A percentile compares a stretch with the other conserved stretches of the same genome.
Evolutionary conservation across 805 yeast species (phyloP).

Genomic region (Ogataea philodendri): DNA sequence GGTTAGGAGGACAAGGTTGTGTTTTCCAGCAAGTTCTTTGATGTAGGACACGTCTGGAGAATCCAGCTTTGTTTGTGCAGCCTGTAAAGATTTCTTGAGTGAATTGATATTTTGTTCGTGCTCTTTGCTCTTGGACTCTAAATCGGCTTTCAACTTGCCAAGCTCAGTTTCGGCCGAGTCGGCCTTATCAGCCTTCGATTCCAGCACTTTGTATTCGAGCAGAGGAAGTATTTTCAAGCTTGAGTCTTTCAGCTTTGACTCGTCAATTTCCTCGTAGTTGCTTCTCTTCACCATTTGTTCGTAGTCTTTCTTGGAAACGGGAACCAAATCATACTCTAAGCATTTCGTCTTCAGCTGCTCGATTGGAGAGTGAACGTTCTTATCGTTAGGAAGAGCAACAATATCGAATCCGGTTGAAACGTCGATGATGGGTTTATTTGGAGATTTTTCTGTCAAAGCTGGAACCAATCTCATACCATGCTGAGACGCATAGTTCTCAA

Average conservation of each 20-base stretch:
- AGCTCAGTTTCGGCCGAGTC: constrained; percentile 14
- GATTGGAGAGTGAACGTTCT: constrained; percentile 13
- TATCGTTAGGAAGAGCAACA: constrained; percentile 30
- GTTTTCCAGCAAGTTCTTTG: constrained; percentile 22
- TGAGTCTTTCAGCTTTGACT: constrained; percentile 20
- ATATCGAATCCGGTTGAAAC: constrained; percentile 28
- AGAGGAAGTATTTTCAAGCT: constrained; percentile 19
- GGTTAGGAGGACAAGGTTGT: constrained; percentile 10
- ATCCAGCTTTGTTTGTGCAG: constrained; percentile 15
- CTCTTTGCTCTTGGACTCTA: constrained; percentile 28
- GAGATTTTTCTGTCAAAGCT: constrained; percentile 5
- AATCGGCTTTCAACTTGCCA: constrained; percentile 11
- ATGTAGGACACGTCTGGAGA: constrained; percentile 30
- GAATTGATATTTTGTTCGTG: constrained; percentile 4
- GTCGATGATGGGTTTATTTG: constrained; percentile 22
- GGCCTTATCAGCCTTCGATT: constrained; percentile 10
- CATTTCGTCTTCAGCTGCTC: constrained; percentile 10
- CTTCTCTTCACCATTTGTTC: constrained; percentile 23
- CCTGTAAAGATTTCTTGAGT: constrained; percentile 4
- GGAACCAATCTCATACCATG: constrained; percentile 23
- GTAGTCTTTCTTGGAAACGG: constrained; percentile 21
- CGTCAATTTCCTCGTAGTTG: constrained; percentile 22
- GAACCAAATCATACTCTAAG: constrained; percentile 20
- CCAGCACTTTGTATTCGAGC: constrained; percentile 8
- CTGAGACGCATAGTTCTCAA: constrained; percentile 32